Evolutionary conservation across 1,139 yeast species (phyloP).

Genomic region (Pneumocystis carinii): DNA sequence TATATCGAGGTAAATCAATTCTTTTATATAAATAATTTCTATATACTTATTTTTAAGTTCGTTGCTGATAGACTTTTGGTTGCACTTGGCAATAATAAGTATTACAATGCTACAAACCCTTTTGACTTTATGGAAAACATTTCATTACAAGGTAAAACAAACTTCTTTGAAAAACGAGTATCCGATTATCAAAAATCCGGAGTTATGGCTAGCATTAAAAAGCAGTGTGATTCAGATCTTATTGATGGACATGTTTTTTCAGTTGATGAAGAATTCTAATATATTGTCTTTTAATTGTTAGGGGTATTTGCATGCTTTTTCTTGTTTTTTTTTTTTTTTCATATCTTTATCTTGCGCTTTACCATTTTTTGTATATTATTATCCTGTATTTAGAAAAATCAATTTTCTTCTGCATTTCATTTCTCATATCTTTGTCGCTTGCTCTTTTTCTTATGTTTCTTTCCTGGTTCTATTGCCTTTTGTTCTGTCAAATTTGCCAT

Average conservation of each 20-base stretch:
- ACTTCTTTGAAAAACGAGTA: conserved; percentile 97
- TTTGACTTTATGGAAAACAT: conserved; percentile 98
- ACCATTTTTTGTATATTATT: neutral
- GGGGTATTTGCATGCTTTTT: neutral
- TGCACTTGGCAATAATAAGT: conserved; percentile 79
- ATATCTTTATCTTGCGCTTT: conserved; percentile 1
- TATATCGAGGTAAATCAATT: conserved; percentile 46
- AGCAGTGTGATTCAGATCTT: conserved; percentile 26
- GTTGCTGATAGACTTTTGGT: conserved; percentile 89
- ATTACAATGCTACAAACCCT: conserved; percentile 80
- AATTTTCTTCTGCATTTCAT: too few relatives aligned
- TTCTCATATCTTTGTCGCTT: too few relatives aligned
- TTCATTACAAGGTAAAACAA: conserved; percentile 94
- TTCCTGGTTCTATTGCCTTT: too few relatives aligned
- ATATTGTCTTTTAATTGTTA: too few relatives aligned
- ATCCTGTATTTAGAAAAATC: too few relatives aligned
- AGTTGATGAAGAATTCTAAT: conserved; percentile 32
- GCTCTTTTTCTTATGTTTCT: too few relatives aligned
- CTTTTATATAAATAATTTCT: neutral
- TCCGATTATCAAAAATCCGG: conserved; percentile 98
- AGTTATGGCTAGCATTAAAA: conserved; percentile 60
- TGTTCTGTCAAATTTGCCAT: neutral
- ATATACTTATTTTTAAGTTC: conserved; percentile 27
- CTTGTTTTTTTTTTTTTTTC: conserved; percentile 2
- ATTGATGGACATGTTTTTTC: conserved; percentile 20